Evolutionary conservation across 202 grass and related monocot genomes (phyloP).

Genomic region (Miscanthus sacchariflorus): DNA sequence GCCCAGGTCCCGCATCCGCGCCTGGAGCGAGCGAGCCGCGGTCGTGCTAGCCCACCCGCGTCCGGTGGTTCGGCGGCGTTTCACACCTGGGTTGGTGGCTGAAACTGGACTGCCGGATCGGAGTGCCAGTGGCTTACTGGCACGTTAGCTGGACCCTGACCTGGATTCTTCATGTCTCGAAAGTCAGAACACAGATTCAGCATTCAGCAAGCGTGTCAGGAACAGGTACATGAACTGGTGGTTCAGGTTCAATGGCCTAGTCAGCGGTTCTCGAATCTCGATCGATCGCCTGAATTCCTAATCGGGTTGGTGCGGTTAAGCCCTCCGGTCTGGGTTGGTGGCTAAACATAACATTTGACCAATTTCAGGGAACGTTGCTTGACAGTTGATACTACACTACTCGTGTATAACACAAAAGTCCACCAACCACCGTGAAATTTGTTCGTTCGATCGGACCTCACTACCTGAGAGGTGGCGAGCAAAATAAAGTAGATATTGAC

Average conservation of each 20-base stretch:
- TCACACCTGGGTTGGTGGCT: slow-evolving; percentile 39
- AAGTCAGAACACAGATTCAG: neutral
- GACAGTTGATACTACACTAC: neutral
- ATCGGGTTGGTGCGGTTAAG: neutral
- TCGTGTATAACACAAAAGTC: neutral
- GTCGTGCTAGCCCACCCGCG: neutral
- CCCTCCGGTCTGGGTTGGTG: neutral
- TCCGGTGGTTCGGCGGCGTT: neutral
- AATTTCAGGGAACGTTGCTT: neutral
- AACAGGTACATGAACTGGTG: neutral
- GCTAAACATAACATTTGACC: slow-evolving; percentile 9
- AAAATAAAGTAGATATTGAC: too few relatives aligned
- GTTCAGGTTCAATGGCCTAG: neutral
- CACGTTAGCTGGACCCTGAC: slow-evolving; percentile 17
- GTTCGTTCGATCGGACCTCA: neutral
- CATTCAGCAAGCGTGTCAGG: neutral
- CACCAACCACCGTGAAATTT: neutral
- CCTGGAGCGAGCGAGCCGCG: too few relatives aligned
- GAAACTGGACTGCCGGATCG: neutral
- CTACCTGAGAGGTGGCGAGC: neutral
- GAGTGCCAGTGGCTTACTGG: neutral
- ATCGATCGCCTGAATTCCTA: neutral
- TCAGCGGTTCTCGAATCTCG: neutral
- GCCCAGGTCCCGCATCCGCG: neutral
- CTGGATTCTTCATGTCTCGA: neutral